These are phyloP conservation scores for Diplotaxis tenuifolia DNA, from an alignment of 345 rosid genomes.

Conservation along the genomic window DNA sequence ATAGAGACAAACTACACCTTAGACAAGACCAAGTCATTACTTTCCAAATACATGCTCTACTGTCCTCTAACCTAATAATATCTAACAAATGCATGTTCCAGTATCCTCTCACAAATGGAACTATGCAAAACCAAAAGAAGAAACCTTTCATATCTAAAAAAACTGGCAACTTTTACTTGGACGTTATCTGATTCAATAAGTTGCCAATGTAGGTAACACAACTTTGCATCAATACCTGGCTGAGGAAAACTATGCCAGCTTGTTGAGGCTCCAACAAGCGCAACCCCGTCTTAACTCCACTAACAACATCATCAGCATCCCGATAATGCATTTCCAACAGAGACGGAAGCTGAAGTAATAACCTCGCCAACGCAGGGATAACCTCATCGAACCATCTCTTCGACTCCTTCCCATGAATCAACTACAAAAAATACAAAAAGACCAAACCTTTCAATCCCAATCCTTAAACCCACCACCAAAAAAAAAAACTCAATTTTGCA, in stretches of 20 bases:
- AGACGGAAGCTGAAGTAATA: conserved; percentile 62
- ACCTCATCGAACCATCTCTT: conserved; percentile 58
- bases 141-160: background rate
- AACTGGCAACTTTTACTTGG: background rate
- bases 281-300: conserved; percentile 47
- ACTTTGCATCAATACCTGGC: conserved; percentile 51
- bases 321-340: conserved; percentile 67
- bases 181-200: background rate
- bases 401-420: conserved; percentile 47
- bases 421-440: conserved; percentile 37
- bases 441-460: background rate
- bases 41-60: background rate
- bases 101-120: too few species aligned
- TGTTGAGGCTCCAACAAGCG: conserved; percentile 61
- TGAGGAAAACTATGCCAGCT: conserved; percentile 72
- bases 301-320: conserved; percentile 40
- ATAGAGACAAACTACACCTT: conserved; percentile 12
- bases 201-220: background rate
- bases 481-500: background rate
- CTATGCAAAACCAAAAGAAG: background rate
- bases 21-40: conserved; percentile 5
- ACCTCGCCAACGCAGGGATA: conserved; percentile 60
- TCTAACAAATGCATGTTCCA: too few species aligned
- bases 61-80: background rate
- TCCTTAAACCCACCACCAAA: conserved; percentile 10